Base-by-base conservation (phyloP, 495 filamentous ascomycete genomes). In the Symbiotaphrina buchneri region DNA sequence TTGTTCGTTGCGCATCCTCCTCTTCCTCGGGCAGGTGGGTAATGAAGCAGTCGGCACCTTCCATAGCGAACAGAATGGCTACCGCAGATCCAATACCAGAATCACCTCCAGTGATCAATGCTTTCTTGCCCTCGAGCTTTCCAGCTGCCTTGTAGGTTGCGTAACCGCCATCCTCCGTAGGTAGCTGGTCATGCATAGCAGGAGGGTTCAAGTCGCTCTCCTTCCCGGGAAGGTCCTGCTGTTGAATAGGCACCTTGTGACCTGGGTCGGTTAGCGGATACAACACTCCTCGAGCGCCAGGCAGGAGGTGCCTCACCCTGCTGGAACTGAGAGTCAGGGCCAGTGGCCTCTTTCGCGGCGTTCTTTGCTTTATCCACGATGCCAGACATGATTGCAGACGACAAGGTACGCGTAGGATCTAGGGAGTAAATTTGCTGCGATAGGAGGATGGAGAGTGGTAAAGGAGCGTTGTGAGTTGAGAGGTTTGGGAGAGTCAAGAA, bases 21-120 rank as follows among this genome's bases (percentile, higher is more conserved):
- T 84, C 71, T 43, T 90, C 79, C 17, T 75, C 64, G 0, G 74
- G 72, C 0, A 82, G 55, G 42, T 85, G 81, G 10, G 62, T 64
- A 36, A 90, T 82, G 10, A 77, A 52, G 28, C 63, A 67, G 27
- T 74, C 67, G 8, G 80, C 78, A 3, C 80, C 81, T 48, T 87
- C 81, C 67, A 82, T 73, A 13, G 80, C 78, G 34, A 71, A 85
- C 0, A 90, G 56, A 10, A 85, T 68, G 0, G 79, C 75, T 10
- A 73, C 65, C 0, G 79, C 71, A 5, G 78, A 71, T 10, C 81
- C 78, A 41, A 87, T 87, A 10, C 80, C 78, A 4, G 65, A 74
- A 45, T 87, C 79, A 10, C 80, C 81, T 10, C 79, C 78, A 1
- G 78, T 84, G 40, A 87, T 87, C 21, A 87, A 49, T 15, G 77